phyloP scores from a whole-genome alignment of 2,329 filamentous ascomycete species.

The Teratosphaeria viscida region DNA sequence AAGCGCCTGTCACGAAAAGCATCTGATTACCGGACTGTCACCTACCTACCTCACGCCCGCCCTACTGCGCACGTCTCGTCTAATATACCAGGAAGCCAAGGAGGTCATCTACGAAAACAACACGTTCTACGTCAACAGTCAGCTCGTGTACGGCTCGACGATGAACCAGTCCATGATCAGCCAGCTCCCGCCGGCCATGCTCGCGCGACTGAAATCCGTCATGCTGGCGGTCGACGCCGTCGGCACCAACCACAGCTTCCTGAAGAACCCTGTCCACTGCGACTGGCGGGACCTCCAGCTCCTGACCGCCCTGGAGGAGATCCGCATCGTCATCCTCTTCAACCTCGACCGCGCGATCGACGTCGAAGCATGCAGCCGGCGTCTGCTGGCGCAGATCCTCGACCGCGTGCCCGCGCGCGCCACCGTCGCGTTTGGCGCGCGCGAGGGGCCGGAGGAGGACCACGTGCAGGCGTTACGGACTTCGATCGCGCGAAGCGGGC shows the following conservation, averaged over 20 bases:
- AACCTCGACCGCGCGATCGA: slow-evolving; percentile 4
- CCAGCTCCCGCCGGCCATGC: slow-evolving; percentile 3
- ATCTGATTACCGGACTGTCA: neutral
- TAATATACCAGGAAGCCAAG: slow-evolving; percentile 27
- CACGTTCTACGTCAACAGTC: slow-evolving; percentile 13
- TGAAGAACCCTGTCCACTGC: neutral
- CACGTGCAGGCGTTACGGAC: slow-evolving; percentile 6
- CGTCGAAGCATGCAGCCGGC: neutral
- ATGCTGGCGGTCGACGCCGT: neutral
- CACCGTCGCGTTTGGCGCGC: slow-evolving; percentile 6
- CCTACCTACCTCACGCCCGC: neutral
- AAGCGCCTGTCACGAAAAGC: slow-evolving; percentile 2
- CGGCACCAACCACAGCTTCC: neutral
- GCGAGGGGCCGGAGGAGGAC: slow-evolving; percentile 5
- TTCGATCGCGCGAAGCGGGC: neutral
- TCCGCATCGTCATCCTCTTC: neutral
- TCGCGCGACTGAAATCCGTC: neutral
- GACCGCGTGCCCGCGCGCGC: slow-evolving; percentile 10
- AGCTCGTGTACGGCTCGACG: slow-evolving; percentile 11
- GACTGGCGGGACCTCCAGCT: neutral
- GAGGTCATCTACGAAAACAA: slow-evolving; percentile 28
- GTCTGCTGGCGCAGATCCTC: slow-evolving; percentile 12
- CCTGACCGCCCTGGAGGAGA: neutral
- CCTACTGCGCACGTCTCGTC: slow-evolving; percentile 25
- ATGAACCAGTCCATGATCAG: neutral